Evolutionary conservation across 1,139 yeast species (phyloP), one percentile per base, ranked within the genome.

Genomic region (Hansenula anomala): DNA sequence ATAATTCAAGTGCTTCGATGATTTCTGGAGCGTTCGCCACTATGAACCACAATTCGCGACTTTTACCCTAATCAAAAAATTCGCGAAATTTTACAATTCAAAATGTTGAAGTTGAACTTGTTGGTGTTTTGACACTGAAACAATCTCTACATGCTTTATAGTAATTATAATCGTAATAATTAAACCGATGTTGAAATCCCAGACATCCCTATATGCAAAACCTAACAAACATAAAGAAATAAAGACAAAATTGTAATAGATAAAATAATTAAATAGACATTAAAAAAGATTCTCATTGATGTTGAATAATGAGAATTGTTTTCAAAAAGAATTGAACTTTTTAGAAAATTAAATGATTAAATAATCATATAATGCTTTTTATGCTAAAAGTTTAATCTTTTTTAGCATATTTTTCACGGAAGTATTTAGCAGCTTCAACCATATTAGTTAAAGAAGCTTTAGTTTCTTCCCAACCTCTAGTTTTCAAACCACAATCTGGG

Each of bases 401-500:
- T 49, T 59, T 51, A 35, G 58, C 48, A 56, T 64, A 66, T 64
- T 73, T 66, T 60, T 66, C 89, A 74, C 97, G 89, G 92, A 75
- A 89, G 72, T 77, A 78, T 79, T 90, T 89, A 64, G 98, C 97
- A 64, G 98, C 97, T 57, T 85, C 90, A 67, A 92, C 98, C 98
- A 92, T 92, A 75, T 92, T 87, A 67, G 94, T 84, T 72, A 92
- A 84, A 51, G 90, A 82, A 60, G 78, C 78, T 72, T 79, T 74
- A 59, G 88, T 85, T 77, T 87, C 95, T 54, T 83, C 83, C 95
- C 95, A 86, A 56, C 90, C 92, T 78, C 96, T 84, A 66, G 96
- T 87, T 85, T 90, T 90, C 71, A 90, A 80, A 81, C 98, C 98
- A 83, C 98, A 92, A 77, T 92, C 98, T 63, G 98, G 98, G 94